Evolutionary conservation across 345 rosid species (phyloP).

Genomic region (Mallotus nudiflorus): DNA sequence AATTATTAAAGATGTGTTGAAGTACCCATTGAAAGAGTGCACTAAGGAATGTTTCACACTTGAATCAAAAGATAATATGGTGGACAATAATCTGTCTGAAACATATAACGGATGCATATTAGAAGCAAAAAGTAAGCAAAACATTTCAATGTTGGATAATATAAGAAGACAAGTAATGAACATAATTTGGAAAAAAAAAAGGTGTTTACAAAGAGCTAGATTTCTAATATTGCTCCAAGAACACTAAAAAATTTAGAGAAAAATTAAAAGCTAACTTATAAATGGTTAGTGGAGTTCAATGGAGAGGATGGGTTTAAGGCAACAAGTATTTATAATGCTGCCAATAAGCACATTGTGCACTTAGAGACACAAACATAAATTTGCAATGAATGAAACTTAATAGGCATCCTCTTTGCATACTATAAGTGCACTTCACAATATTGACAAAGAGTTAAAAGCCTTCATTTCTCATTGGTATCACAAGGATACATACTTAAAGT

Average conservation of each 20-base stretch:
- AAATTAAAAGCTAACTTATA: background rate
- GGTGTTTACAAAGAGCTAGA: background rate
- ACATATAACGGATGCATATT: background rate
- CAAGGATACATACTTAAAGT: too few species aligned
- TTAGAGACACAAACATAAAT: background rate
- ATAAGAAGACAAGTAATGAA: background rate
- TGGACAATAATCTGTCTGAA: background rate
- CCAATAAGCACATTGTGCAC: background rate
- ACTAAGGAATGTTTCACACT: background rate
- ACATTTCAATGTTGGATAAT: background rate
- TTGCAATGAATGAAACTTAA: background rate
- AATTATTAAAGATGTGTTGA: background rate
- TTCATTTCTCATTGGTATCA: too few species aligned
- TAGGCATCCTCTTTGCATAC: too few species aligned
- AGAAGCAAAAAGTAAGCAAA: background rate
- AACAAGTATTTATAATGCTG: background rate
- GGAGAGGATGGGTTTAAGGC: background rate
- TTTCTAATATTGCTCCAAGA: background rate
- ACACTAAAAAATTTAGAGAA: background rate
- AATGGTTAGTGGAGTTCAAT: background rate
- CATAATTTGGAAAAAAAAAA: background rate
- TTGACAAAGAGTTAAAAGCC: too few species aligned
- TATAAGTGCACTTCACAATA: too few species aligned
- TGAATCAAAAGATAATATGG: background rate
- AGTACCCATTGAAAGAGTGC: background rate